Percentiles rank a stretch among this genome's conserved stretches.
Conservation (phyloP, 2,329 filamentous ascomycete genomes). For the Plectosphaerella cucumerina region DNA sequence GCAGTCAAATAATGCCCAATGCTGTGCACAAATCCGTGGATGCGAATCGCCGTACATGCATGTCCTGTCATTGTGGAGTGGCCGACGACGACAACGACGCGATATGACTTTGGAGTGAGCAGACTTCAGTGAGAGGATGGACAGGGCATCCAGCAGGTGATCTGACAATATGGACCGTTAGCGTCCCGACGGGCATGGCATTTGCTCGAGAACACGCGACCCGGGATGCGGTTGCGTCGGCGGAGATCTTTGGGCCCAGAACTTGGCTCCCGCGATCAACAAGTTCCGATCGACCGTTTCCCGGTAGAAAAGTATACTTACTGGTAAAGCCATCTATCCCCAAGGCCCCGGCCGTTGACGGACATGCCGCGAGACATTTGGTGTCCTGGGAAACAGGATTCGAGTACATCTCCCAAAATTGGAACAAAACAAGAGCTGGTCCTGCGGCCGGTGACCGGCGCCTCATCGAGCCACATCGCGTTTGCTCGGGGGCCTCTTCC, state of each 20-base stretch:
- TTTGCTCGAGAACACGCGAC: not conserved
- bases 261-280: constrained; percentile 6
- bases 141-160: not conserved
- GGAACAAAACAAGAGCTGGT: no score
- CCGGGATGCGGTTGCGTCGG: no score
- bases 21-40: not conserved
- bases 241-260: not conserved
- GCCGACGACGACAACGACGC: no score
- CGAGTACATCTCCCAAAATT: not conserved
- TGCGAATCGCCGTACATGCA: no score
- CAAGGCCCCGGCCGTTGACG: constrained; percentile 1
- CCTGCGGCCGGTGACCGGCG: no score
- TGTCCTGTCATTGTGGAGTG: no score
- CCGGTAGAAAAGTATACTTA: not conserved
- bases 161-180: not conserved
- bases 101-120: no score
- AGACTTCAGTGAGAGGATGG: no score
- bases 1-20: not conserved
- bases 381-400: not conserved
- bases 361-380: constrained; percentile 4
- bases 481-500: no score
- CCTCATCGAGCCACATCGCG: no score
- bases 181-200: not conserved
- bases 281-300: constrained; percentile 7
- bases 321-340: constrained; percentile 7